These are phyloP conservation scores for Thymus quinquecostatus DNA, from an alignment of 257 asterid genomes.

Conservation along the genomic window DNA sequence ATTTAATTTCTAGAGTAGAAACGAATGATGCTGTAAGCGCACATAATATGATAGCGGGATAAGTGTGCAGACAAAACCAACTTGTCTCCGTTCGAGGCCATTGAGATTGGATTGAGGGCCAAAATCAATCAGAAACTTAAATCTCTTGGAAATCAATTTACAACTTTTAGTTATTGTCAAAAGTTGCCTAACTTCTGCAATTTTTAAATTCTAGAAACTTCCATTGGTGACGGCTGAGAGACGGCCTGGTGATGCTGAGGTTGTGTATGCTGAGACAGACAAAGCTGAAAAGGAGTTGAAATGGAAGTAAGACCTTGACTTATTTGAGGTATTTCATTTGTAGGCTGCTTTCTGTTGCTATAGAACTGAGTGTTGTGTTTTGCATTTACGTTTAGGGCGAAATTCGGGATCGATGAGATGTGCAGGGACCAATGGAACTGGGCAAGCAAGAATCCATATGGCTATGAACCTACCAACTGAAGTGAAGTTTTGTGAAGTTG, in stretches of 20 bases:
- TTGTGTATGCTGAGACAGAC: constrained; percentile 79
- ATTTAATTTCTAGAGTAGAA: not conserved
- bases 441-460: constrained; percentile 97
- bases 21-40: not conserved
- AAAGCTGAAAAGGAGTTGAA: constrained; percentile 87
- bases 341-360: not conserved
- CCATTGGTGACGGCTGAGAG: constrained; percentile 84
- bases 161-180: not conserved
- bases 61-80: not conserved
- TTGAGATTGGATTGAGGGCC: not conserved
- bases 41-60: no score
- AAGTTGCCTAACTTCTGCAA: not conserved
- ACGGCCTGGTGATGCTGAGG: constrained; percentile 98
- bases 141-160: not conserved
- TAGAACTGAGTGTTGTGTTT: not conserved
- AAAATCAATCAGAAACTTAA: no score
- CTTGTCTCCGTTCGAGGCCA: not conserved
- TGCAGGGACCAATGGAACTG: constrained; percentile 97
- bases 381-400: constrained; percentile 52
- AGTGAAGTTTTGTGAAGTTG: not conserved
- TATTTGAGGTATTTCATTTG: not conserved
- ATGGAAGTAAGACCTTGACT: constrained; percentile 76
- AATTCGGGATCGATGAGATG: constrained; percentile 80
- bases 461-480: constrained; percentile 56
- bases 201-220: constrained; percentile 55